Conservation (phyloP, 371 early-diverging fungal species). For the Rhizopus stolonifer region DNA sequence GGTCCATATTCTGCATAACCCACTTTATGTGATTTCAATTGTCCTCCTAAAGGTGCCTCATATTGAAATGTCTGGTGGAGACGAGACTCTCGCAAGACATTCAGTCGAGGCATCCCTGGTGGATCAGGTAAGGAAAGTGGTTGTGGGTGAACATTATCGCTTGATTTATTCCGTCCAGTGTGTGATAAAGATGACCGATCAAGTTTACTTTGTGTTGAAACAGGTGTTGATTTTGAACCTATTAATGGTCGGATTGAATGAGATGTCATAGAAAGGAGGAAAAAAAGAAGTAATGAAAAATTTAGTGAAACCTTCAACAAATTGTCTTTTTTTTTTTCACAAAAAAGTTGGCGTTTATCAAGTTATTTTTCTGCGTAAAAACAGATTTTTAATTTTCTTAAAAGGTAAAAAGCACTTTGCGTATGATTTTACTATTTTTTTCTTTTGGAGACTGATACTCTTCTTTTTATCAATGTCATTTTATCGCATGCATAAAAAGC, state of each 20-base stretch:
- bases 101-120: conserved; percentile 23
- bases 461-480: no score
- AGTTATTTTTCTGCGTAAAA: no score
- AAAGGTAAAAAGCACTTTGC: no score
- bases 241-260: not conserved
- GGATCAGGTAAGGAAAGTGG: not conserved
- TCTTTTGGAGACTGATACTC: no score
- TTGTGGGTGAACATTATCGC: conserved; percentile 1
- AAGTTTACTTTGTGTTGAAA: not conserved
- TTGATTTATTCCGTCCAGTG: not conserved
- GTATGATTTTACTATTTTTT: no score
- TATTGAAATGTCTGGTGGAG: conserved; percentile 46
- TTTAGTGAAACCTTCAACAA: not conserved
- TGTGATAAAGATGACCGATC: conserved; percentile 2
- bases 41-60: conserved; percentile 13
- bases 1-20: conserved; percentile 53
- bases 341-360: no score
- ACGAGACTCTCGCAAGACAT: conserved; percentile 36
- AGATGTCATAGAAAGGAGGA: not conserved
- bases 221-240: conserved; percentile 14
- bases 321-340: no score
- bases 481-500: no score
- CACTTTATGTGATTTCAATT: conserved; percentile 32
- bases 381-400: no score
- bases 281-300: not conserved